Evolutionary conservation across 2,329 filamentous ascomycete genomes (phyloP).

Genomic region (Amesomyces nigricolor): DNA sequence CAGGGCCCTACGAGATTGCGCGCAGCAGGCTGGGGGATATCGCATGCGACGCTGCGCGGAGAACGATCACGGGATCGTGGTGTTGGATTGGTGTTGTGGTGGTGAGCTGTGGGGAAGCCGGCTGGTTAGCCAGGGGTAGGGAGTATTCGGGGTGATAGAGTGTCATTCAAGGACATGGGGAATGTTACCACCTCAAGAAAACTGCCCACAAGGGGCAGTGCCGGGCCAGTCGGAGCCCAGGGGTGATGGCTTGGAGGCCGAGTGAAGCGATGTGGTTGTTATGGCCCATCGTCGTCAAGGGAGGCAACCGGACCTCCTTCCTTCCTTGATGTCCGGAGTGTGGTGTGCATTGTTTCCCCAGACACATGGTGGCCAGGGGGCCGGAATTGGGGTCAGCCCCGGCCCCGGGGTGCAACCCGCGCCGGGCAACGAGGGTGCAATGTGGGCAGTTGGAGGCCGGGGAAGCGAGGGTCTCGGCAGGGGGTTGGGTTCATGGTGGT

Average conservation of each 20-base stretch:
- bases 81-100: not conserved
- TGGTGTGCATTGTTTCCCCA: not conserved
- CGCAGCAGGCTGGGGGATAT: conserved; percentile 21
- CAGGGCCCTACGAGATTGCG: conserved; percentile 13
- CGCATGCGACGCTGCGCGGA: conserved; percentile 14
- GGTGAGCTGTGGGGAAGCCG: not conserved
- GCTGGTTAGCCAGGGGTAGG: not conserved
- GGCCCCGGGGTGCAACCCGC: not conserved
- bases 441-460: not conserved
- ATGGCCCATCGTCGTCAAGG: too few species aligned
- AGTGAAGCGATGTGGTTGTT: too few species aligned
- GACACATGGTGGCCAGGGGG: too few species aligned
- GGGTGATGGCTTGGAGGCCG: too few species aligned
- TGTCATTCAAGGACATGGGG: too few species aligned
- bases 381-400: not conserved
- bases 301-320: too few species aligned
- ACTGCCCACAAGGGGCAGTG: too few species aligned
- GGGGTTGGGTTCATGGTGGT: not conserved
- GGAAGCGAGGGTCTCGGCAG: not conserved
- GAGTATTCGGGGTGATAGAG: conserved; percentile 2
- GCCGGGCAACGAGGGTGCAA: not conserved
- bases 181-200: too few species aligned
- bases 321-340: not conserved
- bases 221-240: too few species aligned
- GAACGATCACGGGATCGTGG: conserved; percentile 21